phyloP scores from a whole-genome alignment of 768 basidiomycete species.

The Kwoniella bestiolae region DNA sequence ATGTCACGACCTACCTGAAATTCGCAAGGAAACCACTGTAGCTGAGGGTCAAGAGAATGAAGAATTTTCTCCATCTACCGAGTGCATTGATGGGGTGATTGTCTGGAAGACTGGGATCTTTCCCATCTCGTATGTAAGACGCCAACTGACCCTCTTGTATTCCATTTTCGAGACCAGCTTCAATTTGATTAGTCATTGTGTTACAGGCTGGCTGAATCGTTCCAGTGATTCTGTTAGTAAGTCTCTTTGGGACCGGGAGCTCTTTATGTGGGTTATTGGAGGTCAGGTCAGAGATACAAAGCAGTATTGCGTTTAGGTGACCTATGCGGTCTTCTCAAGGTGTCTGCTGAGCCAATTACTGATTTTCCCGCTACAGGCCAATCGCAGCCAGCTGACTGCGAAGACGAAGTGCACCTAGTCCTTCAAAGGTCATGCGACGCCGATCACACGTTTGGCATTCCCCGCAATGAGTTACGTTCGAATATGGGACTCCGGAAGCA shows the following conservation, averaged over 20 bases:
- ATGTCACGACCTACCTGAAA: conserved; percentile 24
- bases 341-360: no score
- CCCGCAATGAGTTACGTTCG: not conserved
- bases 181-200: not conserved
- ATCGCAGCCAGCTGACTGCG: no score
- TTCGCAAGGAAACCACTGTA: conserved; percentile 42
- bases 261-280: no score
- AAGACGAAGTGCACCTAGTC: no score
- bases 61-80: conserved; percentile 21
- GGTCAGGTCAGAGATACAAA: no score
- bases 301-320: no score
- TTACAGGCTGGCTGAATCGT: no score
- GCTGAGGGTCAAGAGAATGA: conserved; percentile 30
- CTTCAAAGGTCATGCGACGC: no score
- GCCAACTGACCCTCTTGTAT: not conserved
- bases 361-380: no score
- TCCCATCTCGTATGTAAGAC: conserved; percentile 13
- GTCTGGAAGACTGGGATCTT: conserved; percentile 24
- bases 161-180: not conserved
- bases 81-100: conserved; percentile 42
- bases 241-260: no score
- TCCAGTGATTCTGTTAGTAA: no score
- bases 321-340: no score
- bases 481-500: not conserved
- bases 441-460: not conserved